Conservation (phyloP, 768 basidiomycete species). For the Chiua virens region DNA sequence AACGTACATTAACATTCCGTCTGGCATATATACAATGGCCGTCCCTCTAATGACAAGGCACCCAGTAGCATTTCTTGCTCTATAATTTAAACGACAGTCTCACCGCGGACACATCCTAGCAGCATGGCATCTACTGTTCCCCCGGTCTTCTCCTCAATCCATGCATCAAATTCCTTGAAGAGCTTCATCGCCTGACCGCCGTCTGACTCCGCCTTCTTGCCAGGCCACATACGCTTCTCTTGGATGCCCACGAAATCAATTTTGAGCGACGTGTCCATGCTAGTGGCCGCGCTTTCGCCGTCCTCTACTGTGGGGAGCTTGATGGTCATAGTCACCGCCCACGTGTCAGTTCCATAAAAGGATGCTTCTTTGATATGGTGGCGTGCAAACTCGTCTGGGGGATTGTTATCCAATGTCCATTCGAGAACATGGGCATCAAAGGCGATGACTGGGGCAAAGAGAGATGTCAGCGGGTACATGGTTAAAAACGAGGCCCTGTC, state of each 20-base stretch:
- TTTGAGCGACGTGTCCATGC: slow-evolving; percentile 31
- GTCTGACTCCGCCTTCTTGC: slow-evolving; percentile 49
- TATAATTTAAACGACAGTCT: slow-evolving; percentile 38
- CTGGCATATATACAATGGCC: not conserved
- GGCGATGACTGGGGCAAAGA: slow-evolving; percentile 58
- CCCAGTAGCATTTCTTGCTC: no score
- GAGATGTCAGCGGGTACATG: not conserved
- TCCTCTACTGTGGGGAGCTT: slow-evolving; percentile 40
- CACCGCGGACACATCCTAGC: slow-evolving; percentile 70
- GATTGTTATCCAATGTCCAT: slow-evolving; percentile 81
- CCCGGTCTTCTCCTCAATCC: slow-evolving; percentile 64
- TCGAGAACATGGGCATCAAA: slow-evolving; percentile 88
- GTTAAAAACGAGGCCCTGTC: not conserved
- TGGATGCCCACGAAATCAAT: slow-evolving; percentile 83
- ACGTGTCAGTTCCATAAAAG: slow-evolving; percentile 74
- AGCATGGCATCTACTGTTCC: slow-evolving; percentile 69
- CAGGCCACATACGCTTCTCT: slow-evolving; percentile 86
- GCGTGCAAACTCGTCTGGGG: slow-evolving; percentile 70
- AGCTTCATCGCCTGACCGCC: slow-evolving; percentile 64
- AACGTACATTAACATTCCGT: no score
- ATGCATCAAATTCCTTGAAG: slow-evolving; percentile 72
- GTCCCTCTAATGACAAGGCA: no score
- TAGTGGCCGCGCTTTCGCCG: not conserved
- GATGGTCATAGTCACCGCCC: slow-evolving; percentile 71
- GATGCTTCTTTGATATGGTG: slow-evolving; percentile 94